Base-by-base conservation (phyloP, 2,329 filamentous ascomycete species). In the Rhinocladiella similis region DNA sequence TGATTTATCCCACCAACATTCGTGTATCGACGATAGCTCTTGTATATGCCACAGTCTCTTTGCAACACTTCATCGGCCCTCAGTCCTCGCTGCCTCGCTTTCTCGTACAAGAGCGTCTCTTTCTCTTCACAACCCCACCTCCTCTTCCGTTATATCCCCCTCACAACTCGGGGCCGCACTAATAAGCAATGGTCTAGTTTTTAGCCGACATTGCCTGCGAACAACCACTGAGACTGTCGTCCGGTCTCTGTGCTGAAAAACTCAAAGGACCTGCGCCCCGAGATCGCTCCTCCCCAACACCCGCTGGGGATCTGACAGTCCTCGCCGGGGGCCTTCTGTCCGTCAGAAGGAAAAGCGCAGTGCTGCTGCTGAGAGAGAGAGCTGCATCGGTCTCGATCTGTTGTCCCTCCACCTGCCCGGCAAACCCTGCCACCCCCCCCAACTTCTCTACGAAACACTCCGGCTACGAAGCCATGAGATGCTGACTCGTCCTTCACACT, bases 401-500 rank as follows among this genome's bases (percentile, higher is more conserved):
- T 46, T 29, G 49, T 52, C 47, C 47, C 53, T 52, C 50, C 57
- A 46, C 54, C 50, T 29, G 47, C 41, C 58, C 59, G 47, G 50
- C 52, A 47, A 39, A 54, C 35, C 39, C 25, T 55, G 22, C 53
- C 52, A 47, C 39, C 41, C 46, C 13, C 52, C 19, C 42, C 48
- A 27, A 48, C 29, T 41, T 43, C 27, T 42, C 47, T 20, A 25
- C 43, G 29, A 53, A 50, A 43, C 43, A 47, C 22, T 27, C 42
- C 43, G 59, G 59, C 56, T 13, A 57, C 59, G 59, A 47, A 47
- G 59, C 59, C 59, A 43, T 62, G 50, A 57, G 52, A 62, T 62
- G 59, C 59, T 62, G 53, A 57, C 52, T 56, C 54, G 47, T 45
- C 49, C 54, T 39, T 56, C 56, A 14, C 38, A 25, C 14, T 13